Conservation (phyloP, 164 flowering plant genomes). For the Akebia trifoliata region DNA sequence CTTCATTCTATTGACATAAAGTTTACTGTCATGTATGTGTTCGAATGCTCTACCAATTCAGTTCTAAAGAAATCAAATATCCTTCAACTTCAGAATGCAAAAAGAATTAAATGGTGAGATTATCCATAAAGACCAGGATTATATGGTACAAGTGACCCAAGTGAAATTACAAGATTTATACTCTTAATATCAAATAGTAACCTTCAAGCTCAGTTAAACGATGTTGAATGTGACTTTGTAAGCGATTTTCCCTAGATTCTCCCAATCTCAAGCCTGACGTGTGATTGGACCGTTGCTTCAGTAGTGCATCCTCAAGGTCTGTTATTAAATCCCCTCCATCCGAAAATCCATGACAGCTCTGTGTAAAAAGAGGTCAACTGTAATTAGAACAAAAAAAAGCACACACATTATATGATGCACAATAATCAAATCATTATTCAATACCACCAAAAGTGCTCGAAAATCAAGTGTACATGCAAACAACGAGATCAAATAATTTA, state of each 20-base stretch:
- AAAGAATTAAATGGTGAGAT: neutral
- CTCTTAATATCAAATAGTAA: slow-evolving; percentile 15
- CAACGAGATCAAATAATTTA: too few relatives aligned
- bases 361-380: slow-evolving; percentile 14
- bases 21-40: too few relatives aligned
- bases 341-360: slow-evolving; percentile 32
- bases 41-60: too few relatives aligned
- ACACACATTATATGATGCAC: neutral
- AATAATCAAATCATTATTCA: neutral
- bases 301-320: slow-evolving; percentile 71
- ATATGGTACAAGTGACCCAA: neutral
- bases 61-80: too few relatives aligned
- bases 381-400: slow-evolving; percentile 2
- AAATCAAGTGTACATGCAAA: too few relatives aligned
- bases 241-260: slow-evolving; percentile 44
- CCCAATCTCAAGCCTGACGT: slow-evolving; percentile 49
- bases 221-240: slow-evolving; percentile 52
- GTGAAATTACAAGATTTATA: slow-evolving; percentile 1
- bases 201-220: slow-evolving; percentile 87
- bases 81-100: too few relatives aligned
- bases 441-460: too few relatives aligned
- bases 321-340: slow-evolving; percentile 43
- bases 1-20: too few relatives aligned
- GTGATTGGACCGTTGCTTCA: slow-evolving; percentile 45
- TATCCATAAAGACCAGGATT: neutral